Conservation (phyloP, 2,329 filamentous ascomycete species). For the Nigrograna mackinnonii region DNA sequence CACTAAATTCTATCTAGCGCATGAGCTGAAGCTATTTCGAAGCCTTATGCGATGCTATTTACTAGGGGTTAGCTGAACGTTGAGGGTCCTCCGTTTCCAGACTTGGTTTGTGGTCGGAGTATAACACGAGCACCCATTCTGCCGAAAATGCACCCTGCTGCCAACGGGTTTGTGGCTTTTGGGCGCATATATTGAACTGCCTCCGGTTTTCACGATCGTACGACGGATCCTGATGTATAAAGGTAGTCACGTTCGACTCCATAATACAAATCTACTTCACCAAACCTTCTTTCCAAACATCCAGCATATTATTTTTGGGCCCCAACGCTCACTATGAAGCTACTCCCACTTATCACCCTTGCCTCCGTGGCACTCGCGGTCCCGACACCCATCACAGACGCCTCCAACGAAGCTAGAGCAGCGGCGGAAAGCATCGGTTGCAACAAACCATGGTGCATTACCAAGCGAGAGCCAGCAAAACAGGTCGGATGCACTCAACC, state of each 20-base stretch:
- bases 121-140: too few species aligned
- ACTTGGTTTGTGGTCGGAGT: too few species aligned
- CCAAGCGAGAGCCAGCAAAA: background rate
- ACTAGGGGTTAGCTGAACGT: background rate
- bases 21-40: too few species aligned
- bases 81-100: background rate
- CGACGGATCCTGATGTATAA: background rate
- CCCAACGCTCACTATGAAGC: background rate
- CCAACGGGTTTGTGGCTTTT: background rate
- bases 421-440: too few species aligned
- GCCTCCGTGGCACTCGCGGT: background rate
- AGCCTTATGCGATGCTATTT: background rate
- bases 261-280: background rate
- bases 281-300: background rate
- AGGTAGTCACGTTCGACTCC: background rate
- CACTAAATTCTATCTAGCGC: too few species aligned
- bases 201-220: background rate
- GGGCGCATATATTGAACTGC: too few species aligned
- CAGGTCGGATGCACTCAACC: background rate
- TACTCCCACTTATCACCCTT: background rate
- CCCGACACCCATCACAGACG: background rate
- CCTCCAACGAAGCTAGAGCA: too few species aligned
- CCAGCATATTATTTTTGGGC: too few species aligned
- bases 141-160: background rate
- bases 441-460: too few species aligned